Conservation (phyloP, 1,139 yeast species). For the Kluyveromyces marxianus region DNA sequence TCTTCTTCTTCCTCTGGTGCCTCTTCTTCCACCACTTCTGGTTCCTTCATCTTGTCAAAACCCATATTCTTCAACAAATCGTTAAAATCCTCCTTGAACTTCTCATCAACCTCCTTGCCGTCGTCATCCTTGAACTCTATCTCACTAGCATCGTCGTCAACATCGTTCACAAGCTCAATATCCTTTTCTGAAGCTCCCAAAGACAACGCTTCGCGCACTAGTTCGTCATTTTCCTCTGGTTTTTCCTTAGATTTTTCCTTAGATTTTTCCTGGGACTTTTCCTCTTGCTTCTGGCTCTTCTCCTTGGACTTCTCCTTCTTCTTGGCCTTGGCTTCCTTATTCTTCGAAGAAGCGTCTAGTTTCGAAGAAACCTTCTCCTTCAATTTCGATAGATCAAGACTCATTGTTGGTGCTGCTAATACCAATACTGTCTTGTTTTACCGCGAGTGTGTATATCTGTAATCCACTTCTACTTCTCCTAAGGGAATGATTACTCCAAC, state of each 20-base stretch:
- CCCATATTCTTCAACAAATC: conserved; percentile 67
- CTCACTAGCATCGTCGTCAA: conserved; percentile 53
- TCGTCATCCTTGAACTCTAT: conserved; percentile 46
- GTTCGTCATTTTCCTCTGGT: conserved; percentile 31
- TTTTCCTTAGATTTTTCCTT: conserved; percentile 16
- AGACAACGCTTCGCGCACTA: conserved; percentile 64
- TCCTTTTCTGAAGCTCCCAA: conserved; percentile 72
- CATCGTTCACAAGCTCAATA: conserved; percentile 43
- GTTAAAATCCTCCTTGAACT: conserved; percentile 50
- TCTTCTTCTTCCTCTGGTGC: conserved; percentile 12
- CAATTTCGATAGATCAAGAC: conserved; percentile 42
- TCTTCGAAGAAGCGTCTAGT: conserved; percentile 24
- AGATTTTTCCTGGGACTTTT: background rate
- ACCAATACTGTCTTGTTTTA: too few relatives aligned
- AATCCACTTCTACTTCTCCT: background rate
- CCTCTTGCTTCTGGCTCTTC: too few relatives aligned
- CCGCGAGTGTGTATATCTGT: background rate
- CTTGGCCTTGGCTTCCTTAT: conserved; percentile 15
- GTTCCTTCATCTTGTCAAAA: conserved; percentile 33
- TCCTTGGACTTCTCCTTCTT: conserved; percentile 10
- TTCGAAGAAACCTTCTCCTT: conserved; percentile 47
- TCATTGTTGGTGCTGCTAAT: conserved; percentile 6
- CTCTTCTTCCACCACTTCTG: conserved; percentile 26
- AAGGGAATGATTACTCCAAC: background rate
- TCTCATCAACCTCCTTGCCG: conserved; percentile 36